Base-by-base conservation (phyloP, 176 grass and related monocot species). In the Oryza glumipatula region DNA sequence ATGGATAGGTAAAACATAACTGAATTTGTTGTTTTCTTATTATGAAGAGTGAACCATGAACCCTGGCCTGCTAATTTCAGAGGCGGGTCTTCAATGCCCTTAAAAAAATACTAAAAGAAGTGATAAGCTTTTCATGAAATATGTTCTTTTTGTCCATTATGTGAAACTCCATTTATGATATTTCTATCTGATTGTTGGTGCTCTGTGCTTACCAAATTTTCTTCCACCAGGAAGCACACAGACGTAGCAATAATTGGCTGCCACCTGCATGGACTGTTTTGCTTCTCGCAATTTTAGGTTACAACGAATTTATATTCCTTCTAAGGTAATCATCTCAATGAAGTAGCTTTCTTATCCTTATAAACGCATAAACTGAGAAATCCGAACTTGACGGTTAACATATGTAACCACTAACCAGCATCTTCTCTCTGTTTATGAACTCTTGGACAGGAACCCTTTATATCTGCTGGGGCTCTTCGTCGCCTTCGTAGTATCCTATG, bases 301-400 rank as follows among this genome's bases (percentile, higher is more conserved):
- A 89, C 84, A 93, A 97, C 77, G 95, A 94, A 71, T 83, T 93
- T 70, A 86, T 94, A 90, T 91, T 94, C 74, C 76, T 97, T 94
- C 80, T 94, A 28, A 94, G 95, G 95, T 97, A 70, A 77, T 76
- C 60, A 47, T 82, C 73, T 21, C 52, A 30, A 26, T 17, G 43
- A 72, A 70, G 77, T 80, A 17, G 64, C 33, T 51, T 85, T 36
- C 23, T 47, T 73, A 11, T 83, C 16, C 41, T 35, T 49, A 26
- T 47, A 48, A 80, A 64, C 14, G n/a, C 1, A 7, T 6, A 28
- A 54, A 41, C 24, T 74, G 3, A 9, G 63, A 60, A 83, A 14
- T 41, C 76, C 51, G 51, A 19, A 14, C 16, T 67, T 78, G 32
- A 76, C 70, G 17, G 41, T 77, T 77, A 22, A 87, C 68, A 17